phyloP scores from a whole-genome alignment of 345 rosid species.

The Dipteronia sinensis region DNA sequence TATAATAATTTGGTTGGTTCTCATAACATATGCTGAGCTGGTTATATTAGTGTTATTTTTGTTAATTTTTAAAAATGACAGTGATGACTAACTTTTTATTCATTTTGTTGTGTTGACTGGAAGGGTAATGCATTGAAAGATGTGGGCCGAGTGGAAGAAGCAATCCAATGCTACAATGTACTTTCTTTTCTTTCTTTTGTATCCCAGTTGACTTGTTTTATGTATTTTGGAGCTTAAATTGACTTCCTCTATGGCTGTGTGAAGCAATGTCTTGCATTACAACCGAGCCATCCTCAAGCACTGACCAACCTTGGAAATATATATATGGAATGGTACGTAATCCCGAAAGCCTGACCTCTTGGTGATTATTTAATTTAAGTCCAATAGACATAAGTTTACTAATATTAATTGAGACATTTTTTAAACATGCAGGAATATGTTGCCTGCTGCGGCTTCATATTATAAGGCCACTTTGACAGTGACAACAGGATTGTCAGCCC shows the following conservation, averaged over 20 bases:
- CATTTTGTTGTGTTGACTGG: conserved; percentile 10
- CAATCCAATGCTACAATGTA: conserved; percentile 92
- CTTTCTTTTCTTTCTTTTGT: neutral
- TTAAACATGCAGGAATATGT: conserved; percentile 70
- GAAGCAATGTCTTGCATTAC: conserved; percentile 92
- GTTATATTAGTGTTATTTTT: neutral
- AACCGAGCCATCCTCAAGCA: conserved; percentile 95
- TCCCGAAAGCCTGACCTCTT: conserved; percentile 13
- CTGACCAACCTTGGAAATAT: conserved; percentile 96
- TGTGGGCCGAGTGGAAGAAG: conserved; percentile 89
- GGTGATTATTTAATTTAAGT: neutral
- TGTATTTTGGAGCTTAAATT: conserved; percentile 24
- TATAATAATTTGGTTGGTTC: conserved; percentile 90
- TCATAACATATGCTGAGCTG: neutral
- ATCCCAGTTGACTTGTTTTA: neutral
- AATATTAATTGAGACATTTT: conserved; percentile 11
- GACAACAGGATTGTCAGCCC: conserved; percentile 95
- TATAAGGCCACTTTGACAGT: conserved; percentile 90
- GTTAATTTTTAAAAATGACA: neutral
- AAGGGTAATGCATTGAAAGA: conserved; percentile 99
- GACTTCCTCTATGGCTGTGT: conserved; percentile 30
- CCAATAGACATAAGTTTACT: neutral
- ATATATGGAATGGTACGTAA: conserved; percentile 91
- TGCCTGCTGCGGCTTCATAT: conserved; percentile 73
- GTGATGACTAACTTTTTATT: neutral